Percentiles rank a stretch among this genome's conserved stretches.
These are phyloP conservation scores for Pholiota molesta DNA, from an alignment of 768 basidiomycete genomes.

Conservation along the genomic window DNA sequence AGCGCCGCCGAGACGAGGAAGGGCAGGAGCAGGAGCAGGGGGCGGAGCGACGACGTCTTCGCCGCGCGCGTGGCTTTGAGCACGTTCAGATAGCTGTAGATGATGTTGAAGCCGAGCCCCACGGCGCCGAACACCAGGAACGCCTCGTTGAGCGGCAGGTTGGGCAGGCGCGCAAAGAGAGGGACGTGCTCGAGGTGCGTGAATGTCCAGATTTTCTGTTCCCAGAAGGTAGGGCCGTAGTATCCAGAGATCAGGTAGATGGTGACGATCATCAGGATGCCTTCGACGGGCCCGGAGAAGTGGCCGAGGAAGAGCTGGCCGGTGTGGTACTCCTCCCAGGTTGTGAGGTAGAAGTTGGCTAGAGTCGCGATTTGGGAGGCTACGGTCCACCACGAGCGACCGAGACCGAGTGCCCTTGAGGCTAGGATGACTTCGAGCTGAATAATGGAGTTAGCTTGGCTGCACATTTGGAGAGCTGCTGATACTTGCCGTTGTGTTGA, in stretches of 20 bases:
- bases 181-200: slow-evolving; percentile 56
- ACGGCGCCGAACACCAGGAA: slow-evolving; percentile 85
- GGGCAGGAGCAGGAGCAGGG: slow-evolving; percentile 78
- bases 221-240: slow-evolving; percentile 84
- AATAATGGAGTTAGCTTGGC: not conserved
- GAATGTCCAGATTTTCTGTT: slow-evolving; percentile 64
- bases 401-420: slow-evolving; percentile 85
- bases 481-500: slow-evolving; percentile 84
- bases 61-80: slow-evolving; percentile 50
- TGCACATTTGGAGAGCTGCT: not conserved
- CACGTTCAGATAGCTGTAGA: slow-evolving; percentile 80
- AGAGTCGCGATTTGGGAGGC: slow-evolving; percentile 78
- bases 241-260: slow-evolving; percentile 83
- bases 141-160: slow-evolving; percentile 77
- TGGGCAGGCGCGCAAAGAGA: slow-evolving; percentile 54
- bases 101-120: slow-evolving; percentile 79
- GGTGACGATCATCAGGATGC: slow-evolving; percentile 81
- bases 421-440: slow-evolving; percentile 89
- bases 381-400: slow-evolving; percentile 97
- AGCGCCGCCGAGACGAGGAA: slow-evolving; percentile 72
- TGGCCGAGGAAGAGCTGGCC: slow-evolving; percentile 89
- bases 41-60: slow-evolving; percentile 44
- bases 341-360: slow-evolving; percentile 81
- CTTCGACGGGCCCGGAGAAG: slow-evolving; percentile 96
- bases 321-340: slow-evolving; percentile 89